Evolutionary conservation across 2,329 filamentous ascomycete species (phyloP), one percentile per base, ranked within the genome.

Genomic region (Venturiaceae sp.): DNA sequence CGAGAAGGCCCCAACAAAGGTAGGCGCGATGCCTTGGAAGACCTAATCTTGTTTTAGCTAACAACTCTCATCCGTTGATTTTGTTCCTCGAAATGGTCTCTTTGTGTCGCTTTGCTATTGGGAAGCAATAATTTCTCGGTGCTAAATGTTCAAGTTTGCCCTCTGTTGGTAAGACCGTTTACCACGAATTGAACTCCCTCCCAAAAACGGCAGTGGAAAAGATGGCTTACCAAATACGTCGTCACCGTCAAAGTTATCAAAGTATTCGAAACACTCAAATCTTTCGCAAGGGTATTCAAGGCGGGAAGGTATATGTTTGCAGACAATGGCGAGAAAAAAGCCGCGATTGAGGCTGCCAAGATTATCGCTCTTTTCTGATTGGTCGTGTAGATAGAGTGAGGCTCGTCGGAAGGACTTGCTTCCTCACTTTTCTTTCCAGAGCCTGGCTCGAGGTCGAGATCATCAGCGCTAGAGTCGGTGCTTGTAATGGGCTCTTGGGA

Each of bases 251-350:
- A 64, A 53, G 69, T 72, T 16, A 77, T 66, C 19, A 64, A 47
- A 6, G 60, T 39, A 16, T 54, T 60, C 16, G 60, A 63, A 7
- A 63, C 62, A 50, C 62, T 56, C 7, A 68, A 59, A 39, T 68
- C 66, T 3, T 57, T 23, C 16, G 73, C 67, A 16, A 79, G 71
- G 2, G 67, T 61, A 47, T 72, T 68, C 5, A 79, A 61, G 0
- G 75, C 71, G 0, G 78, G 77, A 54, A 78, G 72, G 66, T 80
- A 81, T 55, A 82, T 80, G 60, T 77, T 79, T 33, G 74, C 75
- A 3, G 78, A 77, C 13, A 79, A 62, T 1, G 77, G 76, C 1
- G 76, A 78, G 65, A 80, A 77, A 16, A 79, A 68, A 5, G 72
- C 73, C 1, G 74, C 77, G 3, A 74, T 59, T 1, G 75, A 71